Evolutionary conservation across 305 asterid species (phyloP).

Genomic region (Euphrasia arctica): DNA sequence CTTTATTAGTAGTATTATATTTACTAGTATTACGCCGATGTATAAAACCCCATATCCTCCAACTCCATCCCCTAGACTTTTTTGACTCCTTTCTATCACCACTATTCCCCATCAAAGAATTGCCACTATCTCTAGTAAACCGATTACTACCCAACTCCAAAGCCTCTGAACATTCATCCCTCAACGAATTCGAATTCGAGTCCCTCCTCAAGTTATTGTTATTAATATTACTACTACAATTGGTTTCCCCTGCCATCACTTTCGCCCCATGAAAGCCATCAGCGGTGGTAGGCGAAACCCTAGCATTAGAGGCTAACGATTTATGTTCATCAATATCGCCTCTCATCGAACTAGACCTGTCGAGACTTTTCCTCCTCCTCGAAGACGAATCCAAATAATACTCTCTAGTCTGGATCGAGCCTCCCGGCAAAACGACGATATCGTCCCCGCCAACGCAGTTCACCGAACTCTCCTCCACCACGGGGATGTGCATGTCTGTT

Average conservation of each 20-base stretch:
- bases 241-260: slow-evolving; percentile 27
- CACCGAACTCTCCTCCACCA: slow-evolving; percentile 55
- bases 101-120: slow-evolving; percentile 44
- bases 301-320: slow-evolving; percentile 47
- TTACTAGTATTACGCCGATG: slow-evolving; percentile 37
- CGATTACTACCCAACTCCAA: slow-evolving; percentile 60
- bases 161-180: slow-evolving; percentile 78
- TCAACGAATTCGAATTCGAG: slow-evolving; percentile 51
- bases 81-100: slow-evolving; percentile 65
- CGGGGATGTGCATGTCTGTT: slow-evolving; percentile 69
- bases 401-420: slow-evolving; percentile 82
- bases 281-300: slow-evolving; percentile 49
- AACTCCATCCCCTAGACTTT: slow-evolving; percentile 83
- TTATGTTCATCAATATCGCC: slow-evolving; percentile 82
- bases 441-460: slow-evolving; percentile 32
- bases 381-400: slow-evolving; percentile 73
- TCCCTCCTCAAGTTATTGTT: slow-evolving; percentile 1
- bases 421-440: slow-evolving; percentile 55
- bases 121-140: slow-evolving; percentile 45
- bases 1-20: slow-evolving; percentile 13
- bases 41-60: slow-evolving; percentile 81
- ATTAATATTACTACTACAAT: not conserved
- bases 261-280: slow-evolving; percentile 59
- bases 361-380: slow-evolving; percentile 90
- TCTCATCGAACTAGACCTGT: slow-evolving; percentile 84